Conservation (phyloP, 164 flowering plant species). For the Santalum album region DNA sequence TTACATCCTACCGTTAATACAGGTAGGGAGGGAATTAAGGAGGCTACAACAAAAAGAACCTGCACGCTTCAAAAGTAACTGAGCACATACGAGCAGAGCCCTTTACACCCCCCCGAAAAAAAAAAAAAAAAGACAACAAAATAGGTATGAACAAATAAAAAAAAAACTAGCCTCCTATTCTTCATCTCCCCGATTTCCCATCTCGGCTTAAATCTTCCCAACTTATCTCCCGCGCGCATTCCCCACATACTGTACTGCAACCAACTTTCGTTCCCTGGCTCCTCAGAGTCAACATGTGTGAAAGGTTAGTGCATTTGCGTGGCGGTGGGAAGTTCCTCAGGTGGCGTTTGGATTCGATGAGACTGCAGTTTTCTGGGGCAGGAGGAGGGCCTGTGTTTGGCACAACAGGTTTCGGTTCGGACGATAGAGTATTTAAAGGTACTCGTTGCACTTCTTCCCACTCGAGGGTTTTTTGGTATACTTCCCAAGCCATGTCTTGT, state of each 20-base stretch:
- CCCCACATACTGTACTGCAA: slow-evolving; percentile 77
- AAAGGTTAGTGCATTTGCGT: slow-evolving; percentile 71
- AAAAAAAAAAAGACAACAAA: background rate
- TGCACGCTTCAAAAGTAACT: too few species aligned
- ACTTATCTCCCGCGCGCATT: slow-evolving; percentile 70
- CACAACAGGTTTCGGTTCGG: slow-evolving; percentile 26
- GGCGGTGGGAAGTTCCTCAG: slow-evolving; percentile 22
- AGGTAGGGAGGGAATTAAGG: too few species aligned
- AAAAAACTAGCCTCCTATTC: background rate
- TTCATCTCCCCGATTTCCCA: slow-evolving; percentile 14
- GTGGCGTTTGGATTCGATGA: slow-evolving; percentile 14
- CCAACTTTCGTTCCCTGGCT: slow-evolving; percentile 74
- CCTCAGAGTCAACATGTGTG: slow-evolving; percentile 74
- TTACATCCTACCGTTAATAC: too few species aligned
- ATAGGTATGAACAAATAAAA: background rate
- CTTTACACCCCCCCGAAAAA: too few species aligned
- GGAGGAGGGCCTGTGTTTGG: slow-evolving; percentile 13
- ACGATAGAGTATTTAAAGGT: slow-evolving; percentile 30
- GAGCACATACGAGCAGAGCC: too few species aligned
- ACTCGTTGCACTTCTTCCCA: slow-evolving; percentile 78
- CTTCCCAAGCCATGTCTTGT: slow-evolving; percentile 98
- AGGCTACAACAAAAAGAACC: too few species aligned
- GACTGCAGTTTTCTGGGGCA: slow-evolving; percentile 13
- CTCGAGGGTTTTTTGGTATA: slow-evolving; percentile 46
- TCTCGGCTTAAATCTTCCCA: slow-evolving; percentile 52